phyloP scores from a whole-genome alignment of 768 basidiomycete genomes.

The Rhizopogon salebrosus region DNA sequence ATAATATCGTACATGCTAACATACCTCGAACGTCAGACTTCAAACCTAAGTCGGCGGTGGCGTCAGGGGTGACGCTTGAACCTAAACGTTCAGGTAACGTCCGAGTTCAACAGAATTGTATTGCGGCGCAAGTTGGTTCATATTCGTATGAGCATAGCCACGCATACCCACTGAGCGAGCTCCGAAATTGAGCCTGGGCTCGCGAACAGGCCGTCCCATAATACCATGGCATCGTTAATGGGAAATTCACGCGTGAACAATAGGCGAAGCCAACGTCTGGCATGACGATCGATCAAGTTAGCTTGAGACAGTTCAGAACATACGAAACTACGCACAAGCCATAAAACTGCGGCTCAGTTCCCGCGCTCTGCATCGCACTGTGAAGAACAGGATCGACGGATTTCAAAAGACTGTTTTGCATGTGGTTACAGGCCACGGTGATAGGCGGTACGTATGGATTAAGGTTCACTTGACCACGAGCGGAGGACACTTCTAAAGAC shows the following conservation, averaged over 20 bases:
- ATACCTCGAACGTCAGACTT: too few species aligned
- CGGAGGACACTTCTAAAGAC: conserved; percentile 18
- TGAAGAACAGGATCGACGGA: conserved; percentile 77
- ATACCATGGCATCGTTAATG: conserved; percentile 70
- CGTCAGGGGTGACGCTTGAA: too few species aligned
- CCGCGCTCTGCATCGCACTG: conserved; percentile 67
- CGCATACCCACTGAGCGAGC: conserved; percentile 80
- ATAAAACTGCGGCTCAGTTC: conserved; percentile 95
- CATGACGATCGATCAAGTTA: conserved; percentile 8
- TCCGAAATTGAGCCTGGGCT: conserved; percentile 68
- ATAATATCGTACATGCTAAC: too few species aligned
- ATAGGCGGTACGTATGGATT: conserved; percentile 80
- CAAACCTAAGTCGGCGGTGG: too few species aligned
- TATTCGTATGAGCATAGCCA: conserved; percentile 93
- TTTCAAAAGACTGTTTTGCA: conserved; percentile 72
- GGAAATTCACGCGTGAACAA: conserved; percentile 91
- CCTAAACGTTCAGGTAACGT: too few species aligned
- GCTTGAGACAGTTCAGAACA: not conserved
- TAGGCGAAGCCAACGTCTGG: conserved; percentile 88
- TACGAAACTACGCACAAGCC: conserved; percentile 64
- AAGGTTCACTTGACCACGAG: conserved; percentile 38
- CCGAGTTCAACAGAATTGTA: not conserved
- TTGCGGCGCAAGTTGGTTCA: conserved; percentile 70
- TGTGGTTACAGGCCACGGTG: conserved; percentile 71
- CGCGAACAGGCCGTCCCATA: conserved; percentile 98